phyloP scores from a whole-genome alignment of 441 rosid genomes.

The Pelargonium myrrhifolium region DNA sequence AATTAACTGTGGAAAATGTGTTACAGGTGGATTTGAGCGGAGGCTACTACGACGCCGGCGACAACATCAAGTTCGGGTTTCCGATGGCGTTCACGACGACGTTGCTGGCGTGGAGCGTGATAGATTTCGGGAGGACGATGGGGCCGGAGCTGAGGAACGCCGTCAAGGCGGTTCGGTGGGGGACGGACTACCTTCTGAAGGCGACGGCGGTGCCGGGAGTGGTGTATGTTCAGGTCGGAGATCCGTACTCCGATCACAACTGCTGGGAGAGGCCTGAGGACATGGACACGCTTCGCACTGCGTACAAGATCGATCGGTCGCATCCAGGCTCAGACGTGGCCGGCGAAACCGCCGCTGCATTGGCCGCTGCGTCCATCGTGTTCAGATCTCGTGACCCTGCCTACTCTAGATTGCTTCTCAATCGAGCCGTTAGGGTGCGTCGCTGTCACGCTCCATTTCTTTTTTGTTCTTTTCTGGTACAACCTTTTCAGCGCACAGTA shows the following conservation, averaged over 20 bases:
- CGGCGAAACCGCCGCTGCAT: constrained; percentile 59
- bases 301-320: constrained; percentile 46
- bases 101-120: constrained; percentile 60
- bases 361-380: constrained; percentile 60
- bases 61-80: constrained; percentile 64
- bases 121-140: constrained; percentile 59
- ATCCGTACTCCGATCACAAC: constrained; percentile 50
- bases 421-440: constrained; percentile 48
- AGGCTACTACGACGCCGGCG: constrained; percentile 67
- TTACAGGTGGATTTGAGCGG: constrained; percentile 65
- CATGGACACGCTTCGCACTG: constrained; percentile 67
- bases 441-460: background rate
- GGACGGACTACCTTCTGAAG: constrained; percentile 59
- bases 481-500: too few relatives aligned
- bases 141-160: constrained; percentile 44
- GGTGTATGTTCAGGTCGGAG: constrained; percentile 72
- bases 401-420: constrained; percentile 43
- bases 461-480: background rate
- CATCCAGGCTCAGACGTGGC: constrained; percentile 68
- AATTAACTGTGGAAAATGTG: constrained; percentile 19
- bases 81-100: constrained; percentile 71
- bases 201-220: constrained; percentile 54
- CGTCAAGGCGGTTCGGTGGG: constrained; percentile 54
- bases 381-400: constrained; percentile 47
- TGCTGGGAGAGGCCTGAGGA: too few relatives aligned